phyloP scores from a whole-genome alignment of 768 basidiomycete genomes.

The Termitomyces sp. region DNA sequence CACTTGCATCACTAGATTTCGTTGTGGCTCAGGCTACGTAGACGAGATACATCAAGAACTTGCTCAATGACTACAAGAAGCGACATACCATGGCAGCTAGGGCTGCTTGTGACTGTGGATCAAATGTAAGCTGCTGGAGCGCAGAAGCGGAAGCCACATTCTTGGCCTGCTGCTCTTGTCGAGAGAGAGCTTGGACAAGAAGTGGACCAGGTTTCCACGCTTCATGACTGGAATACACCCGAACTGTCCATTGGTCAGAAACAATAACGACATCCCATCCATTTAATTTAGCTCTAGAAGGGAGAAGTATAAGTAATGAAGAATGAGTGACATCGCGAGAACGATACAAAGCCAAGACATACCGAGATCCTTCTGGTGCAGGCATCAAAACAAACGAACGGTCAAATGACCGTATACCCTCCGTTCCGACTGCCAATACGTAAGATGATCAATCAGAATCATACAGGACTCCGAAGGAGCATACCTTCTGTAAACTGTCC shows the following conservation, averaged over 20 bases:
- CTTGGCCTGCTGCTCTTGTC: slow-evolving; percentile 19
- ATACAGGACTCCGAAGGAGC: background rate
- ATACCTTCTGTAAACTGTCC: slow-evolving; percentile 89
- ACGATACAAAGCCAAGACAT: slow-evolving; percentile 25
- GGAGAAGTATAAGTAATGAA: background rate
- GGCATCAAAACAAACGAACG: slow-evolving; percentile 85
- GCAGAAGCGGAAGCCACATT: slow-evolving; percentile 21
- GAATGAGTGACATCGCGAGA: slow-evolving; percentile 6
- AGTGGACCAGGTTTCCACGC: slow-evolving; percentile 77
- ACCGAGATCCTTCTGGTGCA: slow-evolving; percentile 80
- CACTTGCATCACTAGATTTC: slow-evolving; percentile 63
- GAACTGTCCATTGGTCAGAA: slow-evolving; percentile 82
- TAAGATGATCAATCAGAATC: slow-evolving; percentile 6
- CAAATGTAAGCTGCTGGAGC: slow-evolving; percentile 25
- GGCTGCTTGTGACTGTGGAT: slow-evolving; percentile 49
- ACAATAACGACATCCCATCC: slow-evolving; percentile 91
- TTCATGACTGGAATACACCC: slow-evolving; percentile 76
- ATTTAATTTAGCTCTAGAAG: slow-evolving; percentile 58
- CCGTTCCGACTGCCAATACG: slow-evolving; percentile 28
- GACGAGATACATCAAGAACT: background rate
- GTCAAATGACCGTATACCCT: slow-evolving; percentile 89
- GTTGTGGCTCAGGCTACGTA: slow-evolving; percentile 62
- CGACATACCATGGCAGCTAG: slow-evolving; percentile 53
- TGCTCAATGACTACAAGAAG: background rate
- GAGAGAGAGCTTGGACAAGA: slow-evolving; percentile 52